Conservation (phyloP, 352 stramenopile species). For the Phytophthora tubulina region DNA sequence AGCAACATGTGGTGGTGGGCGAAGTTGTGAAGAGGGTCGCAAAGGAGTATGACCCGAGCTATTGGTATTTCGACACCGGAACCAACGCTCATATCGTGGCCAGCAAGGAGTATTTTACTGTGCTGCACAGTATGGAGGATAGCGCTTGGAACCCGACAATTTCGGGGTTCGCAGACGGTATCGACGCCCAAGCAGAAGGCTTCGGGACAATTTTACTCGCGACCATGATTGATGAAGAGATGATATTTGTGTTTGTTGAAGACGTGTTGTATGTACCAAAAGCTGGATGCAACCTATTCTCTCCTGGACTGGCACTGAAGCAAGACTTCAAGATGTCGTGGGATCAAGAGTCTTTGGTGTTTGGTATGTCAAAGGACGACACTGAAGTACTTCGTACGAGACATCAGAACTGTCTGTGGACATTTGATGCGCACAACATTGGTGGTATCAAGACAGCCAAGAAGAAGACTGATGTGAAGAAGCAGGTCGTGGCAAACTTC, state of each 20-base stretch:
- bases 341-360: slow-evolving; percentile 21
- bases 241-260: slow-evolving; percentile 20
- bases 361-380: slow-evolving; percentile 19
- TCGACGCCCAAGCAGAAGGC: slow-evolving; percentile 16
- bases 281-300: slow-evolving; percentile 30
- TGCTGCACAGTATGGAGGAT: slow-evolving; percentile 21
- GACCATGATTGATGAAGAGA: slow-evolving; percentile 22
- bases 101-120: slow-evolving; percentile 30
- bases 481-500: slow-evolving; percentile 22
- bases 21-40: background rate
- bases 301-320: slow-evolving; percentile 14
- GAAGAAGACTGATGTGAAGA: slow-evolving; percentile 4
- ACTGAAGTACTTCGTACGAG: slow-evolving; percentile 14
- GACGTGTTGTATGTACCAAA: slow-evolving; percentile 20
- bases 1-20: background rate
- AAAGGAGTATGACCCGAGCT: background rate
- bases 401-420: slow-evolving; percentile 18
- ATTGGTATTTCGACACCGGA: slow-evolving; percentile 32
- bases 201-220: slow-evolving; percentile 24
- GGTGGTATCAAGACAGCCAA: background rate
- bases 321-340: slow-evolving; percentile 28
- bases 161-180: slow-evolving; percentile 12
- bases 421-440: slow-evolving; percentile 15
- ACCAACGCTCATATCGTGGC: slow-evolving; percentile 26
- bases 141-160: slow-evolving; percentile 22